These are phyloP conservation scores for Dillenia turbinata DNA, from an alignment of 164 flowering plant genomes.

Conservation along the genomic window DNA sequence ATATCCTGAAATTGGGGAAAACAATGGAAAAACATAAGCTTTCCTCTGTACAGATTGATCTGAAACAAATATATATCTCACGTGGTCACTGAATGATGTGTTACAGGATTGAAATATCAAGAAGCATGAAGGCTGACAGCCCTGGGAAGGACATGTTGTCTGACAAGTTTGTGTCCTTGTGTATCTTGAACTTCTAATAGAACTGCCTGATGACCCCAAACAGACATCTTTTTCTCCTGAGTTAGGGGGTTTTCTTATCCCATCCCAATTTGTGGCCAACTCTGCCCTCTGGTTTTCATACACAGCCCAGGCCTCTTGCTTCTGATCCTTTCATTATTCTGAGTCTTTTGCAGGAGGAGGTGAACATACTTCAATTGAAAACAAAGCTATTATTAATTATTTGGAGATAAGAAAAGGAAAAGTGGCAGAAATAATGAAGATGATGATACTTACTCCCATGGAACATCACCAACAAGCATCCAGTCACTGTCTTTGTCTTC, in stretches of 20 bases:
- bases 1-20: too few relatives aligned
- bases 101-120: too few relatives aligned
- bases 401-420: conserved; percentile 1
- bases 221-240: too few relatives aligned
- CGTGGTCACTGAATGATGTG: neutral
- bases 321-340: conserved; percentile 83
- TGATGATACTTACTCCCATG: conserved; percentile 52
- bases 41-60: conserved; percentile 2
- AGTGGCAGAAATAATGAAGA: neutral
- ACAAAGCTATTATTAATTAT: neutral
- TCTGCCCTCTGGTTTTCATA: conserved; percentile 10
- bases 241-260: too few relatives aligned
- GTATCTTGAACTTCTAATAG: too few relatives aligned
- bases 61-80: conserved; percentile 2
- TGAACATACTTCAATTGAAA: conserved; percentile 51
- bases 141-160: too few relatives aligned
- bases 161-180: too few relatives aligned
- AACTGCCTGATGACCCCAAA: too few relatives aligned
- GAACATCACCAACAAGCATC: conserved; percentile 94
- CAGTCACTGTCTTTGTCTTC: conserved; percentile 95
- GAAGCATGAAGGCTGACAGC: too few relatives aligned
- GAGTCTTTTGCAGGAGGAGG: conserved; percentile 59
- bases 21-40: too few relatives aligned
- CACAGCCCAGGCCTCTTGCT: conserved; percentile 53
- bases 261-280: neutral